These are phyloP conservation scores for Moringa oleifera DNA, from an alignment of 345 rosid species.

Conservation along the genomic window DNA sequence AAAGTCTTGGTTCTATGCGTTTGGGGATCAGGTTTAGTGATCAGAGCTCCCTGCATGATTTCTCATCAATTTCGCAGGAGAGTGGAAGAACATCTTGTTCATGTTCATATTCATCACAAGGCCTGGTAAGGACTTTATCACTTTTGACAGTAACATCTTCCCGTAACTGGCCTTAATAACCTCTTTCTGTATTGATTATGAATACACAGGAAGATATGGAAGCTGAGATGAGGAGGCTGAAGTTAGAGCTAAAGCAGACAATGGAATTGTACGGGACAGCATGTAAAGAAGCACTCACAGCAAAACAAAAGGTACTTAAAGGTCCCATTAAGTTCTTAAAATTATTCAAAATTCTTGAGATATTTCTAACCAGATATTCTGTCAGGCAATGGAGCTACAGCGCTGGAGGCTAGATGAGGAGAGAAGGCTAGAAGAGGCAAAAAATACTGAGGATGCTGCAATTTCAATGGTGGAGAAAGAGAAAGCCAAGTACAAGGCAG, in stretches of 20 bases:
- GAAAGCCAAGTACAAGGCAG: conserved; percentile 54
- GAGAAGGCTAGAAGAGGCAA: conserved; percentile 48
- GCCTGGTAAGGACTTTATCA: conserved; percentile 37
- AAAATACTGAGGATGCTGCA: conserved; percentile 59
- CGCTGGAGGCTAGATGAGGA: conserved; percentile 64
- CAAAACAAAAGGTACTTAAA: conserved; percentile 61
- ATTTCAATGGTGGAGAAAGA: conserved; percentile 49
- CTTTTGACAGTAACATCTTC: background rate
- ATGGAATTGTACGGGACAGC: conserved; percentile 78
- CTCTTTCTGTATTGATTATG: background rate
- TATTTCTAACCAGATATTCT: background rate
- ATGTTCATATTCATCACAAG: conserved; percentile 37
- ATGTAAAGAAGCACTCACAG: conserved; percentile 80
- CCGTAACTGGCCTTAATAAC: background rate
- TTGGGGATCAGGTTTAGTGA: conserved; percentile 42
- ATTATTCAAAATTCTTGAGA: background rate
- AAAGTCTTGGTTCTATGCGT: conserved; percentile 53
- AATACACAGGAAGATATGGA: conserved; percentile 66
- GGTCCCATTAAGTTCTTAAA: conserved; percentile 9
- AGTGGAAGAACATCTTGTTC: conserved; percentile 54
- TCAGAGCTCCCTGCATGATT: conserved; percentile 32
- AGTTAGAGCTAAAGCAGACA: conserved; percentile 79
- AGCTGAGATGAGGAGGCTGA: conserved; percentile 79
- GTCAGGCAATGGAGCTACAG: conserved; percentile 71
- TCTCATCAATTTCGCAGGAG: conserved; percentile 53